Evolutionary conservation across 495 filamentous ascomycete genomes (phyloP), one percentile per base, ranked within the genome.

Genomic region (Barbatosphaeria neglecta): DNA sequence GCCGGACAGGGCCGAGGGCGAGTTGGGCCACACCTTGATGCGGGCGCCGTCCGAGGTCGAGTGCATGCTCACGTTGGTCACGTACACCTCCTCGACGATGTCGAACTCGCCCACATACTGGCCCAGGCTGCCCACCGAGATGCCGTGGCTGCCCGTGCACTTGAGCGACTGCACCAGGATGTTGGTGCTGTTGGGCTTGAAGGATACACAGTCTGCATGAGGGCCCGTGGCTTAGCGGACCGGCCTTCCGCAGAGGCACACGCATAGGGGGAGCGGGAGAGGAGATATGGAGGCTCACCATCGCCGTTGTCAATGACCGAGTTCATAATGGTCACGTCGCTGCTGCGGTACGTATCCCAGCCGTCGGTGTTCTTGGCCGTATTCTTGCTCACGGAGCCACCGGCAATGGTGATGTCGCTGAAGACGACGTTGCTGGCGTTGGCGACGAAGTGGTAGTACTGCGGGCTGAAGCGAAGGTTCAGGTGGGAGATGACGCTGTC

Each of bases 171-270:
- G 80, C 16, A 86, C 75, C 6, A 87, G 64, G 44, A 87, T 79
- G 45, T 86, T 69, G n/a, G 80, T 84, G 58, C 72, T 80, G 59
- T 86, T 86, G 2, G 83, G 83, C 59, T 87, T 86, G 72, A 86
- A 85, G 10, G 79, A 79, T n/a, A 86, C 82, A 49, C 82, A 86
- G 55, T 86, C 52, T 55, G 31, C 8, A 11, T n/a, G 31, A n/a
- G n/a, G n/a, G n/a, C n/a, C n/a, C n/a, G n/a, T n/a, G 19, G 18
- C 23, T 16, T 2, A 23, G 7, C 2, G 13, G 23, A 22, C 23
- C 9, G 18, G 40, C 23, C 4, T 19, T 16, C 37, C 22, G 22
- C 4, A 7, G 11, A 22, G 5, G 18, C 20, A 4, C 2, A 17
- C 8, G 2, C 6, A 44, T n/a, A 17, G 22, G 15, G 48, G n/a